Base-by-base conservation (phyloP, 78 protist species). In the Parvularia atlantis region DNA sequence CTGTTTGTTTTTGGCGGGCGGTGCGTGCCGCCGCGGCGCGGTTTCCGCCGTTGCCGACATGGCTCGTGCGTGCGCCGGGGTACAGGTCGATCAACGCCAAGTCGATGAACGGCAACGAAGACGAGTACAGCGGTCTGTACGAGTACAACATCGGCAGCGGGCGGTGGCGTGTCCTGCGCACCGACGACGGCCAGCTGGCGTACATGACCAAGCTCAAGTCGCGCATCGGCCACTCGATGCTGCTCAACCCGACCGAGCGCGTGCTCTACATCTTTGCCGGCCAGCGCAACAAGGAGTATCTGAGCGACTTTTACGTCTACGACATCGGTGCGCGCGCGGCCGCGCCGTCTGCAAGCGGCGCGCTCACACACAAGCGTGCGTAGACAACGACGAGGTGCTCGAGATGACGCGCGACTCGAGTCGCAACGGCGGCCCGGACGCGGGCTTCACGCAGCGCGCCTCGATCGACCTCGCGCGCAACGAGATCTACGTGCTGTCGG, bases 191-290 rank as follows among this genome's bases (percentile, higher is more conserved):
- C 36, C 17, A 13, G 11, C 36, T 16, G 24, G 16, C 65, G 16
- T 19, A 35, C 65, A 30, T 60, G 33, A 17, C 11, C 36, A 0
- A 28, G 39, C 11, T 66, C 57, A 66, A 66, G 30, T n/a, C 48
- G n/a, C 74, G 74, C 30, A 54, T 69, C 50, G 74, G 74, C 26
- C 74, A 69, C 37, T 36, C 53, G 60, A 69, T 69, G 74, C 62
- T 69, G 50, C 16, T 69, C 10, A 43, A 69, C 46, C 22, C 74
- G 17, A 53, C 10, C 26, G 40, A 20, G 31, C 59, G 63, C 44
- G 16, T 10, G 63, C 48, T 69, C 60, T 14, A 30, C 54, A 69
- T 69, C 6, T 69, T 69, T 31, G 62, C 35, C 40, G 74, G 74
- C 43, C 53, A 69, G 33, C 63, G 74, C 41, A 26, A 20, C 63